Evolutionary conservation across 352 stramenopile genomes (phyloP).

Genomic region (Phytophthora crassamura): DNA sequence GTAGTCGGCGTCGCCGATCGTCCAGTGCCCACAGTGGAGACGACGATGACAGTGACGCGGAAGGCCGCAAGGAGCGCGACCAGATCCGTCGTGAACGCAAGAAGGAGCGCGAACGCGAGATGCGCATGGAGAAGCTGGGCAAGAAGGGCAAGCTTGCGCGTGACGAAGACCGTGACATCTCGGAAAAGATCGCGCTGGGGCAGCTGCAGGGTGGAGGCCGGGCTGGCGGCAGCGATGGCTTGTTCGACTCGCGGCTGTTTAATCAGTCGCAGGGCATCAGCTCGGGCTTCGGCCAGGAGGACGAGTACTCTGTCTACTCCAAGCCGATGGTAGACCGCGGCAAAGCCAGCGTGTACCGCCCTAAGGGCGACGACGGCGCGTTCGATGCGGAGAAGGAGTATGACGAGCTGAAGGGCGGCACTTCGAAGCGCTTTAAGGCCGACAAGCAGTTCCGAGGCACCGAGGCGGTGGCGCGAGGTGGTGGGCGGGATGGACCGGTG

Average conservation of each 20-base stretch:
- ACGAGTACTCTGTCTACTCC: slow-evolving; percentile 99
- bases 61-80: slow-evolving; percentile 61
- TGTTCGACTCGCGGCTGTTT: slow-evolving; percentile 98
- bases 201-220: slow-evolving; percentile 92
- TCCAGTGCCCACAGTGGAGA: slow-evolving; percentile 27
- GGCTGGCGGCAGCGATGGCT: slow-evolving; percentile 77
- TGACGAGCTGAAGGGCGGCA: slow-evolving; percentile 88
- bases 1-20: slow-evolving; percentile 34
- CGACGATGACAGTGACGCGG: slow-evolving; percentile 43
- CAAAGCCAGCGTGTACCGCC: slow-evolving; percentile 90
- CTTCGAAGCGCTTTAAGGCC: slow-evolving; percentile 88
- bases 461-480: slow-evolving; percentile 55
- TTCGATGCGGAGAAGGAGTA: slow-evolving; percentile 91
- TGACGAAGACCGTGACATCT: slow-evolving; percentile 97
- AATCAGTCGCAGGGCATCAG: slow-evolving; percentile 97
- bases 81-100: slow-evolving; percentile 92
- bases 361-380: slow-evolving; percentile 89
- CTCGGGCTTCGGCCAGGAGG: slow-evolving; percentile 96
- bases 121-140: slow-evolving; percentile 96
- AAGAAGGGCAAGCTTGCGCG: slow-evolving; percentile 92
- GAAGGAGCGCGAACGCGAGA: slow-evolving; percentile 93
- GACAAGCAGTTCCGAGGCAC: slow-evolving; percentile 91
- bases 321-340: slow-evolving; percentile 96
- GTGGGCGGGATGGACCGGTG: slow-evolving; percentile 74
- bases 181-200: slow-evolving; percentile 99